Base-by-base conservation (phyloP, 2,329 filamentous ascomycete species). In the Claviceps sp. region DNA sequence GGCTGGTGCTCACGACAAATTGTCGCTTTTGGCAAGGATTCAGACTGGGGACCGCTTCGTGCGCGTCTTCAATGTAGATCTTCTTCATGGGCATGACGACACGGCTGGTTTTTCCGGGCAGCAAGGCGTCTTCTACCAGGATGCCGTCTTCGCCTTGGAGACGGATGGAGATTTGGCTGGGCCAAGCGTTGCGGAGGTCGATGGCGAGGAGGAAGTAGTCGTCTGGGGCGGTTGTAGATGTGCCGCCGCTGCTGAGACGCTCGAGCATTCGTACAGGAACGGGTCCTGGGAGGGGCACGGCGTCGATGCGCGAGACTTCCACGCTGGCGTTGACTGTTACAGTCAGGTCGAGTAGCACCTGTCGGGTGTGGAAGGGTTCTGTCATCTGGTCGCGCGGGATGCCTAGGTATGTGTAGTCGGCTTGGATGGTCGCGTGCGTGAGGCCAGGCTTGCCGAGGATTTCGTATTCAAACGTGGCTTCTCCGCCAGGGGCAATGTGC, bases 301-400 rank as follows among this genome's bases (percentile, higher is more conserved):
- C 75, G 61, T 96, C 90, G 57, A 90, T 82, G 40, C 88, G 78
- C 37, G 83, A 77, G 9, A 96, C 73, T 61, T 96, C 89, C 26
- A 96, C 76, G 61, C 89, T 93, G 3, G 89, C 87, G 62, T 96
- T 96, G 47, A 97, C 91, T 5, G 91, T 96, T 16, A 96, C 79
- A 0, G 85, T 87, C 53, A 97, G 72, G 14, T 89, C 86, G 30
- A 95, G 73, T 18, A 84, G 83, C 16, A 95, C 76, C 62, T 93
- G 87, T 41, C 90, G 79, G 0, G 90, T 95, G 62, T 89, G 88
- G 62, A 95, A 95, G 37, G 80, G 76, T 38, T 85, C 82, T 24
- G 77, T 75, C 2, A 90, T 70, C 52, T 89, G 81, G 13, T 79
- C 76, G n/a, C 75, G 74, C 5, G 82, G 73, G 36, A 81, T 76